A percentile compares a stretch with the other conserved stretches of the same genome.
These are phyloP conservation scores for Parasitella parasitica DNA, from an alignment of 371 early-diverging fungal species.

Conservation along the genomic window DNA sequence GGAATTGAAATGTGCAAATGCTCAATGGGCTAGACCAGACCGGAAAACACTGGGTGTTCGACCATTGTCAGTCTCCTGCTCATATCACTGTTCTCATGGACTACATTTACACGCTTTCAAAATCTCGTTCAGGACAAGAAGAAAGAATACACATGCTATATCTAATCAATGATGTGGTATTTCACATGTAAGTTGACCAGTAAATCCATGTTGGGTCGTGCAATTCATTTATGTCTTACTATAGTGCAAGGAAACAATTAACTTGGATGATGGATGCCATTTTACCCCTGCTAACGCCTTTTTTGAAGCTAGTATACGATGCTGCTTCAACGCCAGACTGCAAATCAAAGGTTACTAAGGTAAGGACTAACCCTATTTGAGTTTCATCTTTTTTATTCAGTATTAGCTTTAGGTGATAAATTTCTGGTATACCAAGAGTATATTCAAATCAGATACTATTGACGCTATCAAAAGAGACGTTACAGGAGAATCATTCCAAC, in stretches of 20 bases:
- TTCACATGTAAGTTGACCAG: constrained; percentile 46
- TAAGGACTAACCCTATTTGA: too few relatives aligned
- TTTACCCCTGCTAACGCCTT: constrained; percentile 47
- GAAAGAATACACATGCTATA: constrained; percentile 62
- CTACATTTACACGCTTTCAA: constrained; percentile 46
- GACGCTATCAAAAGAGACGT: constrained; percentile 39
- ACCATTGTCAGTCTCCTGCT: constrained; percentile 43
- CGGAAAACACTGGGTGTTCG: constrained; percentile 62
- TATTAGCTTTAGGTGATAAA: constrained; percentile 52
- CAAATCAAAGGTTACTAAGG: constrained; percentile 59
- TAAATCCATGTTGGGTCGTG: background rate
- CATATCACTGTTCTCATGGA: constrained; percentile 44
- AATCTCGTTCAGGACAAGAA: constrained; percentile 44
- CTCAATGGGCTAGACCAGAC: constrained; percentile 29
- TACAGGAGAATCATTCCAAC: constrained; percentile 16
- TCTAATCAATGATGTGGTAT: constrained; percentile 59
- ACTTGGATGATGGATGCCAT: constrained; percentile 60
- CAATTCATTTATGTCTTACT: background rate
- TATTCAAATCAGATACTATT: constrained; percentile 44
- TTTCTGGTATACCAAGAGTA: constrained; percentile 56
- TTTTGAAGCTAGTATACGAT: constrained; percentile 57
- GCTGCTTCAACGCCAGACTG: constrained; percentile 41
- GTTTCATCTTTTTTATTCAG: too few relatives aligned
- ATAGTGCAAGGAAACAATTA: constrained; percentile 52
- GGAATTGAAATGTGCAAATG: background rate